Percentiles rank a stretch among this genome's conserved stretches.
phyloP scores from a whole-genome alignment of 2,329 filamentous ascomycete species.

The Nothophoma quercina region DNA sequence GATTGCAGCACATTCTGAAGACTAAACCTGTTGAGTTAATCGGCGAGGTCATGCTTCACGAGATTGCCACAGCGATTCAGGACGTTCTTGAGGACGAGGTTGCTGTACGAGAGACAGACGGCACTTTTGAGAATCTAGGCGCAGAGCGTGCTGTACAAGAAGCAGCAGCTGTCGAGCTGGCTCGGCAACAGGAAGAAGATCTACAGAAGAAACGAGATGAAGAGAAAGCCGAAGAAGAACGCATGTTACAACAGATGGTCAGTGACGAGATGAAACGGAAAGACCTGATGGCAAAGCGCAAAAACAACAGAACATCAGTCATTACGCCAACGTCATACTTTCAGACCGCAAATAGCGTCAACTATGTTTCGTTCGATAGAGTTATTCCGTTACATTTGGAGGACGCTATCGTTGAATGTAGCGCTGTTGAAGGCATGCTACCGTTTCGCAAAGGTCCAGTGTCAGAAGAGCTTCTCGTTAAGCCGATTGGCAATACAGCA shows the following conservation, averaged over 20 bases:
- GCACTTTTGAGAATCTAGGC: constrained; percentile 82
- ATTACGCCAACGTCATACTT: constrained; percentile 45
- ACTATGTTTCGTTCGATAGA: constrained; percentile 70
- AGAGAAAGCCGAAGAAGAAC: constrained; percentile 71
- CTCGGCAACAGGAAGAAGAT: constrained; percentile 54
- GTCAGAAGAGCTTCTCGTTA: constrained; percentile 75
- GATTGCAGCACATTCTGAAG: constrained; percentile 73
- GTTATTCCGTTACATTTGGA: constrained; percentile 69
- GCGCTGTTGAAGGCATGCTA: constrained; percentile 71
- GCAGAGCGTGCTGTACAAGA: constrained; percentile 88
- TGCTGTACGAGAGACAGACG: constrained; percentile 74
- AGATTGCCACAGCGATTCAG: constrained; percentile 66
- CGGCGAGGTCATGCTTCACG: constrained; percentile 71
- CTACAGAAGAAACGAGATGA: constrained; percentile 52
- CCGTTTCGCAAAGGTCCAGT: constrained; percentile 71
- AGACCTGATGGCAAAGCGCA: constrained; percentile 66
- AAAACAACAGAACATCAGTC: constrained; percentile 57
- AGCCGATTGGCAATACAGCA: constrained; percentile 66
- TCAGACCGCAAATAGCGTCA: constrained; percentile 47
- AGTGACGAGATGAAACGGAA: constrained; percentile 75
- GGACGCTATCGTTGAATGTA: constrained; percentile 70
- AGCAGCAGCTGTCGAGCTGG: constrained; percentile 70
- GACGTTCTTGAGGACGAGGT: constrained; percentile 87
- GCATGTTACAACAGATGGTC: constrained; percentile 73
- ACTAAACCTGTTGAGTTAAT: constrained; percentile 71